Evolutionary conservation across 257 asterid species (phyloP).

Genomic region (Fraxinus cuspidata): DNA sequence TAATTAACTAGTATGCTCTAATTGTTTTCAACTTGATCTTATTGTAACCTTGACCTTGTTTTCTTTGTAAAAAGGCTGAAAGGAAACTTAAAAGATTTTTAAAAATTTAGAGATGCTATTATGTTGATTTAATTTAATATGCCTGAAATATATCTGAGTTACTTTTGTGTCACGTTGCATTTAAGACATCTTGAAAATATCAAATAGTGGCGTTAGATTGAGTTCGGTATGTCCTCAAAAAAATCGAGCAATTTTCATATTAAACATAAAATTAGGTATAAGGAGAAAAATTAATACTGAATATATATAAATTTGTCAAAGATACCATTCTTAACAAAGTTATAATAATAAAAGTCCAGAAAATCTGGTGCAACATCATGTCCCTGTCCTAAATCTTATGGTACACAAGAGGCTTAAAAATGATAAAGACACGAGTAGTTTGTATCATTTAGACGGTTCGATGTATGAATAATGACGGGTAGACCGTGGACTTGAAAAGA

Average conservation of each 20-base stretch:
- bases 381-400: conserved; percentile 15
- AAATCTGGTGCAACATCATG: not conserved
- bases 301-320: not conserved
- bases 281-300: not conserved
- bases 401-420: not conserved
- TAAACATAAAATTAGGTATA: not conserved
- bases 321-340: not conserved
- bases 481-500: not conserved
- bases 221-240: not conserved
- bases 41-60: too few relatives aligned
- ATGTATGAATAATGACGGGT: not conserved
- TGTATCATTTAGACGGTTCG: not conserved
- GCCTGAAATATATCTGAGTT: too few relatives aligned
- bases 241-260: too few relatives aligned
- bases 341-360: not conserved
- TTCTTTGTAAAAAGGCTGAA: too few relatives aligned
- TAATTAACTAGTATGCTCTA: too few relatives aligned
- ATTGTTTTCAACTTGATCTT: too few relatives aligned
- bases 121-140: too few relatives aligned
- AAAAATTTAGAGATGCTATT: too few relatives aligned
- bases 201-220: too few relatives aligned
- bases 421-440: not conserved
- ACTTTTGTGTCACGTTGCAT: too few relatives aligned
- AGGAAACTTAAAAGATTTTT: too few relatives aligned
- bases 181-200: too few relatives aligned